phyloP scores from a whole-genome alignment of 2,329 filamentous ascomycete genomes.

The Pyrenophora tritici-repentis region DNA sequence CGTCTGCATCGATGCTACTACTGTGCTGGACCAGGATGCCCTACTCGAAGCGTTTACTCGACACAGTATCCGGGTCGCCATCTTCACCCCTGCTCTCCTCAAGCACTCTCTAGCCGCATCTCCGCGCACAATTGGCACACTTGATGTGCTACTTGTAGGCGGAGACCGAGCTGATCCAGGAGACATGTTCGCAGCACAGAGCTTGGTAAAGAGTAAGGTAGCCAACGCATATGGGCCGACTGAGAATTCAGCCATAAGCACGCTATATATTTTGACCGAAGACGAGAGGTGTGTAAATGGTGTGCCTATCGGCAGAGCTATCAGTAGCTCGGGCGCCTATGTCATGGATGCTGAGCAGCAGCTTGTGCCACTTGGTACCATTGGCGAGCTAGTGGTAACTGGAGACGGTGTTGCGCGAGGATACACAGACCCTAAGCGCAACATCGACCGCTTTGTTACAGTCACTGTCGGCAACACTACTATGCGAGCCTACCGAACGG shows the following conservation, averaged over 20 bases:
- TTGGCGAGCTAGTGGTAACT: conserved; percentile 32
- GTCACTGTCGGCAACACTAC: neutral
- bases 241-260: conserved; percentile 22
- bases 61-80: no score
- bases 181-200: conserved; percentile 9
- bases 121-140: neutral
- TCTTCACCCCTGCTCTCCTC: conserved; percentile 1
- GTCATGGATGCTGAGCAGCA: conserved; percentile 15
- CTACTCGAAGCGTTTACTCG: neutral
- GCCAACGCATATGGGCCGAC: conserved; percentile 25
- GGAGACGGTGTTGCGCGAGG: conserved; percentile 13
- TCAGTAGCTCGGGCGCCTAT: conserved; percentile 2
- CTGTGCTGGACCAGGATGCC: neutral
- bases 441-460: conserved; percentile 12
- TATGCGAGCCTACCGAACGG: conserved; percentile 36
- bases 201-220: conserved; percentile 8
- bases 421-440: conserved; percentile 25
- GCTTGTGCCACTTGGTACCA: conserved; percentile 20
- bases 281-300: conserved; percentile 11
- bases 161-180: conserved; percentile 8
- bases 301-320: conserved; percentile 48
- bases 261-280: conserved; percentile 51
- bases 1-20: conserved; percentile 13
- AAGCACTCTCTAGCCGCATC: neutral
- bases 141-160: neutral